phyloP scores from a whole-genome alignment of 768 basidiomycete species.

The Amanita subjunquillea region DNA sequence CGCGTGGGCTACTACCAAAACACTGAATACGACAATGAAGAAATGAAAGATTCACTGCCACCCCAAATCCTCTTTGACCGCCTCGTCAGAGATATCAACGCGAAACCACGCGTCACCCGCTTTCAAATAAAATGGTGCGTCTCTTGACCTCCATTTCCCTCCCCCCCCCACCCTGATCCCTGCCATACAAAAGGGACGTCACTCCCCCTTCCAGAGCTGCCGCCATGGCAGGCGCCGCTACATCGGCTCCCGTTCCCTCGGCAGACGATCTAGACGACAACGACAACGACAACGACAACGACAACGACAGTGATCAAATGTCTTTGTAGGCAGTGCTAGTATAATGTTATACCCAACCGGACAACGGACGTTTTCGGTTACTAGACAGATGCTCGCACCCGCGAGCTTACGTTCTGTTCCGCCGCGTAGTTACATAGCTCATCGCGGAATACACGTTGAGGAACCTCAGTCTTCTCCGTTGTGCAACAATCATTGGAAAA shows the following conservation, averaged over 20 bases:
- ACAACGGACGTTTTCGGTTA: too few species aligned
- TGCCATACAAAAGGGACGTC: slow-evolving; percentile 43
- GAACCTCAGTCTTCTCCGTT: too few species aligned
- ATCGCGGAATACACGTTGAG: too few species aligned
- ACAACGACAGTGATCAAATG: too few species aligned
- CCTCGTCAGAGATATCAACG: slow-evolving; percentile 78
- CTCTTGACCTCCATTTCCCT: not conserved
- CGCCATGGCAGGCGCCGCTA: slow-evolving; percentile 48
- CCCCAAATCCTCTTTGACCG: slow-evolving; percentile 63
- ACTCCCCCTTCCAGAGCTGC: slow-evolving; percentile 35
- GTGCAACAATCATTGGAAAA: too few species aligned
- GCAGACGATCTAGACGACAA: slow-evolving; percentile 51
- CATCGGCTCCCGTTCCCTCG: slow-evolving; percentile 65
- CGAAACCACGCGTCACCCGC: slow-evolving; percentile 89
- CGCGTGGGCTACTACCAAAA: slow-evolving; percentile 99
- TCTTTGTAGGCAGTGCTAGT: too few species aligned
- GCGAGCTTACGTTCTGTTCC: too few species aligned
- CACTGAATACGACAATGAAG: slow-evolving; percentile 95
- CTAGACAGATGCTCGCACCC: too few species aligned
- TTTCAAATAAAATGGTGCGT: slow-evolving; percentile 82
- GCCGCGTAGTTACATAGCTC: too few species aligned
- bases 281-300: slow-evolving; percentile 10
- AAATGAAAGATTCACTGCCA: slow-evolving; percentile 72
- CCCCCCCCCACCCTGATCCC: not conserved
- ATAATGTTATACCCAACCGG: too few species aligned